Evolutionary conservation across 305 asterid species (phyloP).

Genomic region (Ajuga reptans): DNA sequence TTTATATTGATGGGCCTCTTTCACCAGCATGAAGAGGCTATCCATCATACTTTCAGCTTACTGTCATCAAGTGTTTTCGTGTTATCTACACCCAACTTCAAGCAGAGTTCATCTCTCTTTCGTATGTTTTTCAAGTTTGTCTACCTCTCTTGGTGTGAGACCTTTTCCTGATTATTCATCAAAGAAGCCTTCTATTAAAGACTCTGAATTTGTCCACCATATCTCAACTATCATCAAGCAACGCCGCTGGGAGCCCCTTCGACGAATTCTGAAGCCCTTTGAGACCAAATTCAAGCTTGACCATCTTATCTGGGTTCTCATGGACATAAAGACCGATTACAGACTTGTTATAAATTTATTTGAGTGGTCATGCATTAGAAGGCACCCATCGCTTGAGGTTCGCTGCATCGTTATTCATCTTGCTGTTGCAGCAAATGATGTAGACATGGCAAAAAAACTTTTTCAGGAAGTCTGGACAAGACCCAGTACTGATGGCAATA

Average conservation of each 20-base stretch:
- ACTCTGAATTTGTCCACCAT: conserved; percentile 59
- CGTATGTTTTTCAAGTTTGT: conserved; percentile 28
- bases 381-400: conserved; percentile 74
- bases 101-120: conserved; percentile 28
- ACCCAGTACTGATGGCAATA: conserved; percentile 33
- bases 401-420: conserved; percentile 74
- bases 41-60: conserved; percentile 32
- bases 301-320: conserved; percentile 81
- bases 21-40: conserved; percentile 58
- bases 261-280: conserved; percentile 48
- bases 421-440: conserved; percentile 55
- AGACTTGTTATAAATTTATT: conserved; percentile 51
- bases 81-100: conserved; percentile 24
- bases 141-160: conserved; percentile 33
- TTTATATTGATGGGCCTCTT: conserved; percentile 43
- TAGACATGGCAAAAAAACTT: conserved; percentile 36
- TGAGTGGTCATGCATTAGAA: conserved; percentile 68
- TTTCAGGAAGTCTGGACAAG: conserved; percentile 48
- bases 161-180: conserved; percentile 81
- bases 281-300: conserved; percentile 70
- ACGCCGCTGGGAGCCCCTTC: conserved; percentile 52
- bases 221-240: conserved; percentile 68
- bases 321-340: conserved; percentile 62
- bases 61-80: conserved; percentile 29
- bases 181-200: conserved; percentile 63